phyloP scores from a whole-genome alignment of 116 monocot genomes.

The Papilionanthe hybrid region DNA sequence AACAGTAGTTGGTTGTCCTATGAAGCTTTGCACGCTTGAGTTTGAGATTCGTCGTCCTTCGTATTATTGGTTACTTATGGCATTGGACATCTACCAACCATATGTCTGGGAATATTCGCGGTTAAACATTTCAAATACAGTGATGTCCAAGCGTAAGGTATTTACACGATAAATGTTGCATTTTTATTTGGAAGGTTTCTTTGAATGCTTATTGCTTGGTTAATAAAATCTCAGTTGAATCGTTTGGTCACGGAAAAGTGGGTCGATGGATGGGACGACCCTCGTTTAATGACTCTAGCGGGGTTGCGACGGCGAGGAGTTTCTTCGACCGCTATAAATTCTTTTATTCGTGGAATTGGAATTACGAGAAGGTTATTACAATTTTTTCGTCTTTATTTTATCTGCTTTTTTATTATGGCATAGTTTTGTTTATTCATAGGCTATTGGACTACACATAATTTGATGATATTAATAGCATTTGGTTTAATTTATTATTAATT shows the following conservation, averaged over 20 bases:
- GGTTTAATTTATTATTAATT: not conserved
- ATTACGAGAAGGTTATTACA: conserved; percentile 84
- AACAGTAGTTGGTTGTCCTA: not conserved
- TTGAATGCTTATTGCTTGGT: not conserved
- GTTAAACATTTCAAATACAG: conserved; percentile 86
- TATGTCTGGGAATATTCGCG: conserved; percentile 99
- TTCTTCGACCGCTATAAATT: conserved; percentile 84
- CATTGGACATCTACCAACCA: conserved; percentile 79
- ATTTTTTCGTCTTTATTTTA: not conserved
- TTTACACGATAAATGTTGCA: not conserved
- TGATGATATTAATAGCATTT: not conserved
- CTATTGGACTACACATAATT: not conserved
- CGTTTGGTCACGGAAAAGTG: conserved; percentile 76
- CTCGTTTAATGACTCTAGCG: conserved; percentile 87
- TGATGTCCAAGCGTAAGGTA: conserved; percentile 99
- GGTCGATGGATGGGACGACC: conserved; percentile 99
- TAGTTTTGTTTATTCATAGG: not conserved
- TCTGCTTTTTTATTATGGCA: not conserved
- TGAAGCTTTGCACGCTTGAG: conserved; percentile 91
- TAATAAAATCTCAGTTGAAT: conserved; percentile 53
- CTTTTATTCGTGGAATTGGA: conserved; percentile 92
- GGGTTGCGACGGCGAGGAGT: conserved; percentile 87
- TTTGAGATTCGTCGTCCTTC: conserved; percentile 97
- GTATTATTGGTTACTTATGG: conserved; percentile 88
- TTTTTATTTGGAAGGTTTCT: not conserved